Evolutionary conservation across 176 grass and related monocot genomes (phyloP).

Genomic region (Alopecurus myosuroides): DNA sequence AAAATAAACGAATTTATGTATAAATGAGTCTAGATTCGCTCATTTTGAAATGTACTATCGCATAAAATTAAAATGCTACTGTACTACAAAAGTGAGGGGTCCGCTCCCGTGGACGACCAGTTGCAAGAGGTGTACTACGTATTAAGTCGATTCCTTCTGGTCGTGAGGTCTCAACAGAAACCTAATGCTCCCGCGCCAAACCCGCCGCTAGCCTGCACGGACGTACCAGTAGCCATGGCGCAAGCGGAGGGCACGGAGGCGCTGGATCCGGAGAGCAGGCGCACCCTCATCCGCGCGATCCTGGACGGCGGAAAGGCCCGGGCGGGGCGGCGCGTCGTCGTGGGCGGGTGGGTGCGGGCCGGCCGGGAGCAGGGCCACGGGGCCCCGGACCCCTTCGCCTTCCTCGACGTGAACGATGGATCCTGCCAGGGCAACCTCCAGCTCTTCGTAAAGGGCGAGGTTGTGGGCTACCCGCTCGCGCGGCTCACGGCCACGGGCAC

Average conservation of each 20-base stretch:
- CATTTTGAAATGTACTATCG: too few species aligned
- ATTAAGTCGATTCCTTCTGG: neutral
- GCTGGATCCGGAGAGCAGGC: conserved; percentile 9
- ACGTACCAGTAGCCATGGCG: neutral
- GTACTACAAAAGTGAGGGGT: too few species aligned
- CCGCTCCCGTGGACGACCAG: too few species aligned
- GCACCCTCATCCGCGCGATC: conserved; percentile 24
- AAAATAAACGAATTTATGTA: too few species aligned
- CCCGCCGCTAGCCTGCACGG: neutral
- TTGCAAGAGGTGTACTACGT: too few species aligned
- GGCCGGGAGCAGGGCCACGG: conserved; percentile 63
- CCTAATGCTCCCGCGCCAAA: neutral
- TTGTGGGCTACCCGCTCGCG: conserved; percentile 39
- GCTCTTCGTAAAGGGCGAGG: conserved; percentile 54
- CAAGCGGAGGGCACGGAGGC: neutral
- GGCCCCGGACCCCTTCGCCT: conserved; percentile 36
- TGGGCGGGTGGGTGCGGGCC: conserved; percentile 73
- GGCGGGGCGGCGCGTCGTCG: conserved; percentile 44
- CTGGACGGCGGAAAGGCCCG: neutral
- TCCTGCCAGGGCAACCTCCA: conserved; percentile 66
- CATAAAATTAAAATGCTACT: too few species aligned
- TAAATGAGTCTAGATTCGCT: too few species aligned
- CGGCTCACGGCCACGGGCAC: conserved; percentile 70
- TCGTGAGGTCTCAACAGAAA: neutral
- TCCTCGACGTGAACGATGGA: conserved; percentile 85